These are phyloP conservation scores for Aureobasidium sp. DNA, from an alignment of 2,329 filamentous ascomycete species.

Conservation along the genomic window DNA sequence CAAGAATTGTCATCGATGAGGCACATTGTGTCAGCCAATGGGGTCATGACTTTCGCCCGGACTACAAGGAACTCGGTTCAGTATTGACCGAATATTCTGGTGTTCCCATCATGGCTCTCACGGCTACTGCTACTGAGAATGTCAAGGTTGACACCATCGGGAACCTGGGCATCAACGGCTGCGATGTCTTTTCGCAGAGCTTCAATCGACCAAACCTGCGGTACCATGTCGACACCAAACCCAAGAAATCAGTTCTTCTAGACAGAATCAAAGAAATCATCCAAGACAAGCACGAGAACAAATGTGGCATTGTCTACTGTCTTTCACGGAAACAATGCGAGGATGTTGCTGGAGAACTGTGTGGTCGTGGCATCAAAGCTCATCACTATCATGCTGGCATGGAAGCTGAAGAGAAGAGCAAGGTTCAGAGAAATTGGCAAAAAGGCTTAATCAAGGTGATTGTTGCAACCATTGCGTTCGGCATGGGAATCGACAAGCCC, in stretches of 20 bases:
- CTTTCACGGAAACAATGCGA: slow-evolving; percentile 80
- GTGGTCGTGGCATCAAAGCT: slow-evolving; percentile 60
- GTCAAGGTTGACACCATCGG: slow-evolving; percentile 88
- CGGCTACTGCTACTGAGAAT: slow-evolving; percentile 87
- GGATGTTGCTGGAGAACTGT: slow-evolving; percentile 64
- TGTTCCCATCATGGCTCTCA: slow-evolving; percentile 89
- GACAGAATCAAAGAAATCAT: slow-evolving; percentile 59
- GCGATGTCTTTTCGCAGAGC: slow-evolving; percentile 78
- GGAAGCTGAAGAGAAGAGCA: slow-evolving; percentile 57
- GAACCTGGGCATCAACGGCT: slow-evolving; percentile 76
- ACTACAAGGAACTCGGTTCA: slow-evolving; percentile 81
- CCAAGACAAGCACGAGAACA: slow-evolving; percentile 57
- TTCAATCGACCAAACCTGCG: slow-evolving; percentile 95
- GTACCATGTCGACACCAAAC: slow-evolving; percentile 75
- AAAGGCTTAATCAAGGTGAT: slow-evolving; percentile 73
- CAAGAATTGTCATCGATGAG: slow-evolving; percentile 92
- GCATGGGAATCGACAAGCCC: slow-evolving; percentile 99
- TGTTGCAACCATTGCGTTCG: slow-evolving; percentile 96
- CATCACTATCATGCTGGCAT: slow-evolving; percentile 83
- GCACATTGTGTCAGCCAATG: slow-evolving; percentile 99
- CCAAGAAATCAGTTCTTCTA: slow-evolving; percentile 50
- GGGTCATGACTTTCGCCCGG: slow-evolving; percentile 95
- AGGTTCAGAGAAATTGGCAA: slow-evolving; percentile 79
- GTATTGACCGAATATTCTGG: slow-evolving; percentile 65
- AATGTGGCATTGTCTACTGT: slow-evolving; percentile 90